Evolutionary conservation across 441 rosid species (phyloP), one percentile per base, ranked within the genome.

Genomic region (Arabidopsis hybrid): DNA sequence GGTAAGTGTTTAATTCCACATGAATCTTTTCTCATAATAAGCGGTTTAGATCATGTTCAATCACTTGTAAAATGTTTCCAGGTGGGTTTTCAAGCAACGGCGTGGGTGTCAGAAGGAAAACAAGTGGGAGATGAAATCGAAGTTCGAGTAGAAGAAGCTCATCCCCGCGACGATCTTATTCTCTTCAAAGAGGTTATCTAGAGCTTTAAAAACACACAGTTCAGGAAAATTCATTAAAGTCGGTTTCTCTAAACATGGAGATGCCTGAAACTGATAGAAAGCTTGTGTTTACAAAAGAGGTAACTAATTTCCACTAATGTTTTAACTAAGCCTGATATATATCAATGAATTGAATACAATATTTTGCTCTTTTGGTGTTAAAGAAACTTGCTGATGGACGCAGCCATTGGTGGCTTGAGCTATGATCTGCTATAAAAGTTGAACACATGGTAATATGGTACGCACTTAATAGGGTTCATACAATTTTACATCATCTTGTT

Each of bases 1-100:
- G 91, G 99, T 93, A 77, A 79, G 82, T 61, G 66, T 67, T 59
- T 52, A n/a, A 49, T 52, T 6, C 38, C 14, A 53, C 57, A 64
- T 1, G 12, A 16, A 17, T 47, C 0, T 2, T 7, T 38, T 64
- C 40, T 39, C 51, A 6, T 14, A 45, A 43, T 26, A 14, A 75
- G 43, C 36, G 10, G 45, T 32, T 31, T 53, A 45, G 2, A 45
- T 26, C 0, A 53, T 50, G 56, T 36, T 21, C 29, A 36, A 65
- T 3, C 59, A 49, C 35, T 35, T 2, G 55, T 39, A 11, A 71
- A 34, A 7, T 66, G 65, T 45, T 67, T 78, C 21, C 84, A 95
- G 99, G 91, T 95, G 29, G 99, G 98, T 58, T 71, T 85, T 80
- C 98, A 92, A 82, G 89, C 88, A 62, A 77, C 93, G 21, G 92